Conservation (phyloP, 441 rosid genomes). For the Populus hybrid region DNA sequence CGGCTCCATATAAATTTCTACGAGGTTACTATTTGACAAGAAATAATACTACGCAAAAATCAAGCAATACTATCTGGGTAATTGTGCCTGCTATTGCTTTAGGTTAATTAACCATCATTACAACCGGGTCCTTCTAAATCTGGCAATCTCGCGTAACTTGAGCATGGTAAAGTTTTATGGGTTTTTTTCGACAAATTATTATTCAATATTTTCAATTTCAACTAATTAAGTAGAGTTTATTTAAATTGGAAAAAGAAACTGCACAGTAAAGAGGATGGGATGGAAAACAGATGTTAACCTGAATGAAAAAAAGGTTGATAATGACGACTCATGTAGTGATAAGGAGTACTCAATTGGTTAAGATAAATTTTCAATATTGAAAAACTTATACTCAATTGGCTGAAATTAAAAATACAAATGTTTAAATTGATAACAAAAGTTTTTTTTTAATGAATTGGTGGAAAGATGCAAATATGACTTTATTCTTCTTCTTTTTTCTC, state of each 20-base stretch:
- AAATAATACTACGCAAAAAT: background rate
- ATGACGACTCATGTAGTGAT: background rate
- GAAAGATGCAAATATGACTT: background rate
- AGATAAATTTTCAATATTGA: background rate
- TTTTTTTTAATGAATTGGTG: background rate
- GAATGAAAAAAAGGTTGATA: background rate
- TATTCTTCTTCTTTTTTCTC: background rate
- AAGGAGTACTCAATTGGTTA: background rate
- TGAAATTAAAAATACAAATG: no score
- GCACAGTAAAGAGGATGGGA: background rate
- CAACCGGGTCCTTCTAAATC: background rate
- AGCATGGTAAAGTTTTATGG: background rate
- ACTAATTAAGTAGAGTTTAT: no score
- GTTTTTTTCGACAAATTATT: no score
- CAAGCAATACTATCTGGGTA: background rate
- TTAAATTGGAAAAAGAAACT: background rate
- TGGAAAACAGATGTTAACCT: background rate
- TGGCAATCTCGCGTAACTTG: background rate
- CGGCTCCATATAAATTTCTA: no score
- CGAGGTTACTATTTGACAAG: no score
- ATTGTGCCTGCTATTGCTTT: background rate
- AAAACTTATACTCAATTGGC: no score
- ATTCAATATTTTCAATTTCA: background rate
- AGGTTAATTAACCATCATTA: background rate
- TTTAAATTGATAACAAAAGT: no score